Percentiles rank a stretch among this genome's conserved stretches.
Evolutionary conservation across 1,284 basidiomycete species (phyloP).

Genomic region (Phenoliferia sp.): DNA sequence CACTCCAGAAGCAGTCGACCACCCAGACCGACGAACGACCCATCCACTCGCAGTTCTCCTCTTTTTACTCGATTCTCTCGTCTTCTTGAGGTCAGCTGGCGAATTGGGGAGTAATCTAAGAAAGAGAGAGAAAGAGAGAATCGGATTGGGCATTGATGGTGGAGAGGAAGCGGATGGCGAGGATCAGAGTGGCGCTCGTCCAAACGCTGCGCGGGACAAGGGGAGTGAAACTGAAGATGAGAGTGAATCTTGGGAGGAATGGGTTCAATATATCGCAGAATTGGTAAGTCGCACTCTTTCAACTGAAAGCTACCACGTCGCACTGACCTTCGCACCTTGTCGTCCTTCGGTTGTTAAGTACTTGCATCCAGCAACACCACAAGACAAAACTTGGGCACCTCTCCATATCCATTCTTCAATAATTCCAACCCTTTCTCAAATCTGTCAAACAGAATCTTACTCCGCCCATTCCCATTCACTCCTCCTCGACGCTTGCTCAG

Average conservation of each 20-base stretch:
- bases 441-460: not conserved
- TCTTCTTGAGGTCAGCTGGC: not conserved
- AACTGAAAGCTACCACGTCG: not conserved
- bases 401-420: not conserved
- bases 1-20: not conserved
- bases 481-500: not conserved
- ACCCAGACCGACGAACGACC: too few relatives aligned
- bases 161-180: not conserved
- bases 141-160: not conserved
- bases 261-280: not conserved
- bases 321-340: not conserved
- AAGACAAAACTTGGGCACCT: not conserved
- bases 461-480: not conserved
- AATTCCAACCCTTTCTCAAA: not conserved
- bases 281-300: not conserved
- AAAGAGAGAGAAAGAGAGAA: not conserved
- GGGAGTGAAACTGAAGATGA: not conserved
- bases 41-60: not conserved
- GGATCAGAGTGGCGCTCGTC: not conserved
- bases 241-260: not conserved
- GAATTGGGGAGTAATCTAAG: not conserved
- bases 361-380: not conserved
- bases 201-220: not conserved
- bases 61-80: not conserved
- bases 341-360: not conserved